Percentiles rank a stretch among this genome's conserved stretches.
phyloP scores from a whole-genome alignment of 2,329 filamentous ascomycete genomes.

The Phialemoniopsis sp. region DNA sequence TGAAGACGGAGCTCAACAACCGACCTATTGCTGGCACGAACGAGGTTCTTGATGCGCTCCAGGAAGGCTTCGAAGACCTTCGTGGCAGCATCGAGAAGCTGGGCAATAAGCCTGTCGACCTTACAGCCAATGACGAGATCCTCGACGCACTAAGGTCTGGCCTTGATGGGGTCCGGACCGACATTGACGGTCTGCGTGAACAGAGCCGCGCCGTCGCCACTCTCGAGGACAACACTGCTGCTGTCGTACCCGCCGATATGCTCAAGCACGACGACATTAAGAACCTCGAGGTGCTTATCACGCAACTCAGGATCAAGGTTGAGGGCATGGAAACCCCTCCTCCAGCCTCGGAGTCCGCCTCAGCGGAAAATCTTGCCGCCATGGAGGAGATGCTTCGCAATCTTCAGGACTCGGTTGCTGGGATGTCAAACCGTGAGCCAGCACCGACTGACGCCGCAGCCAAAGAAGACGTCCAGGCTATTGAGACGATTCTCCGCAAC shows the following conservation, averaged over 20 bases:
- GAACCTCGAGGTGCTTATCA: slow-evolving; percentile 78
- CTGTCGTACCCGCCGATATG: slow-evolving; percentile 44
- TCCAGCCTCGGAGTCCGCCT: slow-evolving; percentile 24
- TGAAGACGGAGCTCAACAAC: slow-evolving; percentile 71
- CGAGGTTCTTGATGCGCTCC: slow-evolving; percentile 84
- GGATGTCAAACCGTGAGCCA: slow-evolving; percentile 20
- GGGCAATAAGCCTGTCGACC: slow-evolving; percentile 73
- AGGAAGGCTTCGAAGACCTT: slow-evolving; percentile 79
- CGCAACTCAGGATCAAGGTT: slow-evolving; percentile 78
- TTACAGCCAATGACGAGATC: slow-evolving; percentile 85
- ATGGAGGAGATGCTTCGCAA: slow-evolving; percentile 50
- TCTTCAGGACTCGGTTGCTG: slow-evolving; percentile 30
- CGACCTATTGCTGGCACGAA: slow-evolving; percentile 67
- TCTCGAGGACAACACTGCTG: slow-evolving; percentile 44
- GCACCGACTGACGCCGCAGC: slow-evolving; percentile 46
- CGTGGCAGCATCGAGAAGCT: slow-evolving; percentile 73
- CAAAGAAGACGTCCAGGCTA: slow-evolving; percentile 83
- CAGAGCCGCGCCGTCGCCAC: slow-evolving; percentile 42
- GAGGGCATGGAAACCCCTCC: slow-evolving; percentile 65
- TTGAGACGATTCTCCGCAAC: slow-evolving; percentile 86
- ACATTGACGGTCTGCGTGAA: slow-evolving; percentile 76
- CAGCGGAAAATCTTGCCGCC: slow-evolving; percentile 22
- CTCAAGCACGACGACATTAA: slow-evolving; percentile 73
- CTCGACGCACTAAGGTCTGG: slow-evolving; percentile 84
- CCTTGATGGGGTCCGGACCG: slow-evolving; percentile 67